A percentile compares a stretch with the other conserved stretches of the same genome.
These are phyloP conservation scores for Metschnikowia reukaufii DNA, from an alignment of 805 yeast species.

Conservation along the genomic window DNA sequence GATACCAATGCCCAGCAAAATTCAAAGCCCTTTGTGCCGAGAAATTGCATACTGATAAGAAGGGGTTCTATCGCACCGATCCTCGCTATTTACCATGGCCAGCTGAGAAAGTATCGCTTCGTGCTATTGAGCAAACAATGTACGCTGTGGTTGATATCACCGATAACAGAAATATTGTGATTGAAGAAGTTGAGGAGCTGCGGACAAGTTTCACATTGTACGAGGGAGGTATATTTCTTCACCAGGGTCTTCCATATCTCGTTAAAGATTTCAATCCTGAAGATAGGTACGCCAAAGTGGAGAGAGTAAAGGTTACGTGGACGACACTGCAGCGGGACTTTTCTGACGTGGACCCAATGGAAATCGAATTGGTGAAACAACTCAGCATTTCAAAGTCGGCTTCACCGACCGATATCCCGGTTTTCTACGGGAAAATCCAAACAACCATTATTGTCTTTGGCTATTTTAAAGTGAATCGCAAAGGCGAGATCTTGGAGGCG, in stretches of 20 bases:
- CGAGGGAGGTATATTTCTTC: conserved; percentile 89
- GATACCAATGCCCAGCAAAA: conserved; percentile 14
- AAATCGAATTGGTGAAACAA: conserved; percentile 63
- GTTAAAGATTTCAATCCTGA: conserved; percentile 82
- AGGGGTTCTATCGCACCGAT: conserved; percentile 32
- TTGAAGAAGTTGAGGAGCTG: conserved; percentile 87
- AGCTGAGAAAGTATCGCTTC: conserved; percentile 64
- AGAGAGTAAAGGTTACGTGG: conserved; percentile 92
- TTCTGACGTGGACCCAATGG: conserved; percentile 87
- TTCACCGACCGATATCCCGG: conserved; percentile 47
- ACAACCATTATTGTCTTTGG: conserved; percentile 86
- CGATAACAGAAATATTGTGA: conserved; percentile 67
- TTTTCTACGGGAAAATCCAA: conserved; percentile 71
- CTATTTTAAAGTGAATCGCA: conserved; percentile 79
- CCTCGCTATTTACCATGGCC: conserved; percentile 79
- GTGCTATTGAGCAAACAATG: conserved; percentile 79
- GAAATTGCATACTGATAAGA: conserved; percentile 35
- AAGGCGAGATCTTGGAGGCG: conserved; percentile 82
- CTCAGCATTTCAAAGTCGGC: conserved; percentile 42
- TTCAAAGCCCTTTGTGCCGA: conserved; percentile 36
- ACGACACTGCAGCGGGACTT: conserved; percentile 86
- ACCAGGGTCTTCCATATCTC: conserved; percentile 88
- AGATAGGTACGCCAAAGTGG: conserved; percentile 79
- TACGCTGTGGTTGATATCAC: conserved; percentile 92
- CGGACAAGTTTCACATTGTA: conserved; percentile 88